Evolutionary conservation across 164 flowering plant genomes (phyloP).

Genomic region (Sextonia rubra): DNA sequence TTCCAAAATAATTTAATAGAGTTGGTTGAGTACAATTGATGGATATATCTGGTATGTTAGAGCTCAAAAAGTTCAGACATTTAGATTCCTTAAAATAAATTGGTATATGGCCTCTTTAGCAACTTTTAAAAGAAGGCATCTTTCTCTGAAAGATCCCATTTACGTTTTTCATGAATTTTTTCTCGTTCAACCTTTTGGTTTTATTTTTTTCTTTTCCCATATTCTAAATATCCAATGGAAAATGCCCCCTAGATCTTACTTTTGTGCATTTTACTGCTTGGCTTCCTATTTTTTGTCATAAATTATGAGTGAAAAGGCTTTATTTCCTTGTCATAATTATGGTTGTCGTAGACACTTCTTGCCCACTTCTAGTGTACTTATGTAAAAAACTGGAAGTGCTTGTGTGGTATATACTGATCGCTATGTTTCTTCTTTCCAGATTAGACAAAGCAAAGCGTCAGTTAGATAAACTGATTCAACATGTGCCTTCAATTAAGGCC

Average conservation of each 20-base stretch:
- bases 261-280: background rate
- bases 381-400: background rate
- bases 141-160: too few relatives aligned
- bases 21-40: too few relatives aligned
- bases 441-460: conserved; percentile 32
- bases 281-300: background rate
- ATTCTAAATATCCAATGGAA: background rate
- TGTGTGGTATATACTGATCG: conserved; percentile 1
- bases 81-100: too few relatives aligned
- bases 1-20: too few relatives aligned
- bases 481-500: conserved; percentile 21
- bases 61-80: too few relatives aligned
- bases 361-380: background rate
- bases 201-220: background rate
- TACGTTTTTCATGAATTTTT: too few relatives aligned
- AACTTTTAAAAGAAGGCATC: too few relatives aligned
- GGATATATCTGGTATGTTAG: too few relatives aligned
- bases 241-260: background rate
- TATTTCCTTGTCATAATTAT: too few relatives aligned
- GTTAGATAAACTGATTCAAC: conserved; percentile 23
- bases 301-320: background rate
- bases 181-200: background rate
- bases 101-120: too few relatives aligned
- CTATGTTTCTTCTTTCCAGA: conserved; percentile 30
- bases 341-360: background rate